phyloP scores from a whole-genome alignment of 164 flowering plant genomes.

The Tetracentron sinense region DNA sequence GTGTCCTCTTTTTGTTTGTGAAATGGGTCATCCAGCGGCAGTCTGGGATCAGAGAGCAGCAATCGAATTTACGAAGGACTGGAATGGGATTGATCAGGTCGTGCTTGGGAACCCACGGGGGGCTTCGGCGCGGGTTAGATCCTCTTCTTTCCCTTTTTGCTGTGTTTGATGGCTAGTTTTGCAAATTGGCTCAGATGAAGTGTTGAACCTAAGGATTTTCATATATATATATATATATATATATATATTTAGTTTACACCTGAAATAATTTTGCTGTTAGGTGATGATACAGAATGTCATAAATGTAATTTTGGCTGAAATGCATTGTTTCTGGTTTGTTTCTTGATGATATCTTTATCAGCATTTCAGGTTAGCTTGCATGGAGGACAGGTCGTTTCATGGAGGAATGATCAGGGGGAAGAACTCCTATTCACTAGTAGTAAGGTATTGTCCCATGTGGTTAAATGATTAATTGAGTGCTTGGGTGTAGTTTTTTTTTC shows the following conservation, averaged over 20 bases:
- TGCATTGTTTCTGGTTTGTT: no score
- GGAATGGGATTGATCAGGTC: constrained; percentile 84
- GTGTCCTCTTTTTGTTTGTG: constrained; percentile 8
- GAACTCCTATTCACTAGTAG: constrained; percentile 87
- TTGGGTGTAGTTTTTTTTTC: no score
- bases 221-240: no score
- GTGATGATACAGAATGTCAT: no score
- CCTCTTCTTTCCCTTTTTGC: neutral
- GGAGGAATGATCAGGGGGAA: constrained; percentile 86
- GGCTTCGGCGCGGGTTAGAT: constrained; percentile 69
- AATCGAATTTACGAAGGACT: constrained; percentile 64
- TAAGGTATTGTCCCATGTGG: constrained; percentile 67
- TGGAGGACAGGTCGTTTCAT: constrained; percentile 86
- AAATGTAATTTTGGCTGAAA: no score
- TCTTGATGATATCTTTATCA: constrained; percentile 12
- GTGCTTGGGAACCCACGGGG: constrained; percentile 74
- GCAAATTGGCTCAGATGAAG: no score
- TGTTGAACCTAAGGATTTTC: no score
- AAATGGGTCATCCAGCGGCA: constrained; percentile 77
- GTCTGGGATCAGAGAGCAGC: constrained; percentile 69
- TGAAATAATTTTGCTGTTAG: no score
- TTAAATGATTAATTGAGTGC: no score
- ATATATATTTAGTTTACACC: no score
- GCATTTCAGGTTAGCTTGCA: constrained; percentile 75
- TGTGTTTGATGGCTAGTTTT: no score